These are phyloP conservation scores for Talaromyces amestolkiae DNA, from an alignment of 2,329 filamentous ascomycete genomes.

Conservation along the genomic window DNA sequence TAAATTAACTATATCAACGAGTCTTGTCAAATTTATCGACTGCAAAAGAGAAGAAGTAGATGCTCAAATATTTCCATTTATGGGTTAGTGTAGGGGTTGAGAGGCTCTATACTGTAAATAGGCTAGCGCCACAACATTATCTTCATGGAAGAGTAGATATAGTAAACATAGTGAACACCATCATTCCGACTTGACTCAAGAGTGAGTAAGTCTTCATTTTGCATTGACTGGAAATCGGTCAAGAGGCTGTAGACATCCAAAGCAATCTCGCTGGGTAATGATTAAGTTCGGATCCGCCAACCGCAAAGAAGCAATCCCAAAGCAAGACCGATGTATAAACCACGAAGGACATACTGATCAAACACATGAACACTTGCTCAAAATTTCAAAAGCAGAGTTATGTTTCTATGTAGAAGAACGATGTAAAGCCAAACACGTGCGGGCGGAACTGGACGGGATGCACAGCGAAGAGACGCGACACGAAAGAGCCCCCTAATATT, in stretches of 20 bases:
- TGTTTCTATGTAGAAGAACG: no score
- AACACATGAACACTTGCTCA: neutral
- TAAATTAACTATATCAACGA: neutral
- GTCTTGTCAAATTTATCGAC: neutral
- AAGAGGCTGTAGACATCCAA: no score
- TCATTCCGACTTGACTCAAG: neutral
- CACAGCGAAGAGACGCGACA: slow-evolving; percentile 4
- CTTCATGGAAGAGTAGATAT: no score
- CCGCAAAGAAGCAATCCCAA: no score
- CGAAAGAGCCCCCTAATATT: slow-evolving; percentile 6
- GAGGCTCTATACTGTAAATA: neutral
- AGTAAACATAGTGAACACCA: no score
- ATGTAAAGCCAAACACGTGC: slow-evolving; percentile 10
- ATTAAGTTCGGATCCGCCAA: no score
- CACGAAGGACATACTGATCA: neutral
- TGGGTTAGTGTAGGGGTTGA: neutral
- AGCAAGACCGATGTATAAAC: no score
- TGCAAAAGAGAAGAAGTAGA: neutral
- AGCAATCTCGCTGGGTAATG: no score
- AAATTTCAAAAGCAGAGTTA: no score
- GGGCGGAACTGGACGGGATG: slow-evolving; percentile 16
- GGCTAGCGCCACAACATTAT: neutral
- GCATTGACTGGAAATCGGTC: no score
- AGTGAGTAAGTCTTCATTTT: no score
- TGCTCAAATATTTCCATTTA: neutral